Conservation (phyloP, 805 yeast species). For the Lipomyces kockii region DNA sequence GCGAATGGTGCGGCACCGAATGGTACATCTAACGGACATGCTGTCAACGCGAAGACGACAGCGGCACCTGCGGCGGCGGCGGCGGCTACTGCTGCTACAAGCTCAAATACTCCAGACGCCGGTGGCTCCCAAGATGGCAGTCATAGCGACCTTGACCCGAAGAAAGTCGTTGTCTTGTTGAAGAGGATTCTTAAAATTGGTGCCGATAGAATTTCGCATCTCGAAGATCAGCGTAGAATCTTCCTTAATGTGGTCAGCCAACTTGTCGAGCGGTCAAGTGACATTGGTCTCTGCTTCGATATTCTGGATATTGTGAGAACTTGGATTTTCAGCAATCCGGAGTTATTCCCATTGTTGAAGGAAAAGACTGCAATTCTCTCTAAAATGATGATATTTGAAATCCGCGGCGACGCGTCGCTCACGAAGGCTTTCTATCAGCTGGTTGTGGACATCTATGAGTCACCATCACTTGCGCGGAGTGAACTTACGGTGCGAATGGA, state of each 20-base stretch:
- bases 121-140: slow-evolving; percentile 7
- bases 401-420: slow-evolving; percentile 78
- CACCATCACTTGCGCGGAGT: slow-evolving; percentile 73
- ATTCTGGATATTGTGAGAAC: slow-evolving; percentile 77
- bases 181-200: slow-evolving; percentile 78
- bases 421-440: slow-evolving; percentile 83
- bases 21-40: slow-evolving; percentile 18
- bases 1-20: slow-evolving; percentile 13
- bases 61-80: slow-evolving; percentile 24
- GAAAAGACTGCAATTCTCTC: slow-evolving; percentile 93
- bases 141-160: slow-evolving; percentile 68
- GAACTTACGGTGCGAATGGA: slow-evolving; percentile 95
- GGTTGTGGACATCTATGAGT: slow-evolving; percentile 84
- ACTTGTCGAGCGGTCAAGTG: slow-evolving; percentile 84
- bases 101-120: slow-evolving; percentile 11
- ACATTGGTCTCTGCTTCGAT: slow-evolving; percentile 70
- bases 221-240: slow-evolving; percentile 92
- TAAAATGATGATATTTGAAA: slow-evolving; percentile 92
- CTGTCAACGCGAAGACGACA: slow-evolving; percentile 24
- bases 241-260: slow-evolving; percentile 86
- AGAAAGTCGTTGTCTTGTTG: slow-evolving; percentile 74
- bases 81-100: neutral
- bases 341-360: slow-evolving; percentile 89
- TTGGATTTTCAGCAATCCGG: slow-evolving; percentile 87
- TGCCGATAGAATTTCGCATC: slow-evolving; percentile 76